phyloP scores from a whole-genome alignment of 2,329 filamentous ascomycete genomes.

The Myriosclerotinia scirpicola region DNA sequence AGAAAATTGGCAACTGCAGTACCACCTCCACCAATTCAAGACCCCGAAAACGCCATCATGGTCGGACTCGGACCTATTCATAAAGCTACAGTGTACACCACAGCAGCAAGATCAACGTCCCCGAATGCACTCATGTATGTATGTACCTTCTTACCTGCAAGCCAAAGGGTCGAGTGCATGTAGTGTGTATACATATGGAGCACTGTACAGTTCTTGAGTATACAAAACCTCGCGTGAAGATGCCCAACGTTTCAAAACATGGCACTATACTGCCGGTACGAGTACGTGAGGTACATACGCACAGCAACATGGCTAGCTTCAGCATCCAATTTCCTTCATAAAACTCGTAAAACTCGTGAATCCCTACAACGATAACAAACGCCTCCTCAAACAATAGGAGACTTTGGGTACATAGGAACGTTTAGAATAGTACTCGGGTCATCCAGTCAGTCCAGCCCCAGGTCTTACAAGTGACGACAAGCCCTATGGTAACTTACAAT shows the following conservation, averaged over 20 bases:
- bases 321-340: conserved; percentile 1
- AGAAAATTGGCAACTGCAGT: conserved; percentile 12
- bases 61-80: conserved; percentile 11
- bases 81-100: conserved; percentile 7
- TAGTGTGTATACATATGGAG: neutral
- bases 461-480: conserved; percentile 7
- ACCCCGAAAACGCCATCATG: conserved; percentile 23
- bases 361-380: neutral
- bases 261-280: neutral
- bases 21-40: conserved; percentile 8
- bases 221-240: neutral
- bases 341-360: neutral
- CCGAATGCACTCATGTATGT: conserved; percentile 12
- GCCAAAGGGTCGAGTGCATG: conserved; percentile 14
- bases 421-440: neutral
- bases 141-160: conserved; percentile 12
- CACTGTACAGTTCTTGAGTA: neutral
- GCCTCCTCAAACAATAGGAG: neutral
- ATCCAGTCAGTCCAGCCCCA: conserved; percentile 1
- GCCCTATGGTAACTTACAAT: neutral
- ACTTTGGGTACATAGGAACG: neutral
- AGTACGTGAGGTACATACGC: neutral
- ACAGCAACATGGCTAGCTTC: neutral
- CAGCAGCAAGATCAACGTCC: conserved; percentile 23
- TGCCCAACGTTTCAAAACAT: conserved; percentile 13